phyloP scores from a whole-genome alignment of 225 moss, liverwort and hornwort species.

The Climacium dendroides region DNA sequence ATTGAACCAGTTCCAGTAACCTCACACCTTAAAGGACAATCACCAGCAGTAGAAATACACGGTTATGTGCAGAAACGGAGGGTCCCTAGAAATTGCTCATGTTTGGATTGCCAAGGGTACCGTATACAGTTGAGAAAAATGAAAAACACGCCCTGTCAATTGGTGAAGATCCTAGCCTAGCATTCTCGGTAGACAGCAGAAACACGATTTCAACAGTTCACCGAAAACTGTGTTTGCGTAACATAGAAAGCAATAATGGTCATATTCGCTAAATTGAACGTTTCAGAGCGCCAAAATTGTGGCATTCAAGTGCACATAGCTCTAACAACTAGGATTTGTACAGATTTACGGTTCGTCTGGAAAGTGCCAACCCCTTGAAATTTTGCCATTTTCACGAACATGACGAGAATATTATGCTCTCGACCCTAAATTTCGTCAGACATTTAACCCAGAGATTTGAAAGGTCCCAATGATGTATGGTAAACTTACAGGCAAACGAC shows the following conservation, averaged over 20 bases:
- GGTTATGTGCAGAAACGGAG: not conserved
- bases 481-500: conserved; percentile 67
- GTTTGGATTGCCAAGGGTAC: not conserved
- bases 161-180: not conserved
- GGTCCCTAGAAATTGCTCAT: not conserved
- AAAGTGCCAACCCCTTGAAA: not conserved
- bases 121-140: not conserved
- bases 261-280: not conserved
- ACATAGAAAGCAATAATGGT: not conserved
- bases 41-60: not conserved
- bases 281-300: not conserved
- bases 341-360: not conserved
- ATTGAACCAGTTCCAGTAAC: not conserved
- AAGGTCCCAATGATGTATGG: not conserved
- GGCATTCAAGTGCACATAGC: not conserved
- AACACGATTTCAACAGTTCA: not conserved
- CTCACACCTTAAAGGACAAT: not conserved
- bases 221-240: not conserved
- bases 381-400: not conserved
- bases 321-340: not conserved
- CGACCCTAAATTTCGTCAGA: not conserved
- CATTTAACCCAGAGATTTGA: not conserved
- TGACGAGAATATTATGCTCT: not conserved
- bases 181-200: not conserved
- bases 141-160: not conserved